These are phyloP conservation scores for Scytalidium lignicola DNA, from an alignment of 2,329 filamentous ascomycete genomes.

Conservation along the genomic window DNA sequence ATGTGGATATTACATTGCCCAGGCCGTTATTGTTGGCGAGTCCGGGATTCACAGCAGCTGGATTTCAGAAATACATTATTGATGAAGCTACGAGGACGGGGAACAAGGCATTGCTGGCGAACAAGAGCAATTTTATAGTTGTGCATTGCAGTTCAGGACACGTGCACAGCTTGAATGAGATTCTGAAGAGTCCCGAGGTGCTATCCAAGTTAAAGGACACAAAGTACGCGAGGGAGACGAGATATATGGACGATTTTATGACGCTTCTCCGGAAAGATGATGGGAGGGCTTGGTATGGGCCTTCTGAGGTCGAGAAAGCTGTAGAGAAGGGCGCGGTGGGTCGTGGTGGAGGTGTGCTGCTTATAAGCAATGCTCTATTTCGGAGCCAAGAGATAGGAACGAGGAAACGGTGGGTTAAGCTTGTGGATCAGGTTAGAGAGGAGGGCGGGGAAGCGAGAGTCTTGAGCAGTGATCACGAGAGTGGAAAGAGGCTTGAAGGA, in stretches of 20 bases:
- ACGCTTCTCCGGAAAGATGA: conserved; percentile 76
- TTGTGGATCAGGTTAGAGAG: conserved; percentile 84
- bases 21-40: conserved; percentile 79
- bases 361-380: conserved; percentile 86
- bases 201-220: conserved; percentile 74
- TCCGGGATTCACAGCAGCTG: conserved; percentile 79
- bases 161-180: conserved; percentile 80
- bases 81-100: conserved; percentile 51
- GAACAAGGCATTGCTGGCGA: conserved; percentile 65
- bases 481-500: conserved; percentile 76
- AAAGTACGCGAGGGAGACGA: conserved; percentile 80
- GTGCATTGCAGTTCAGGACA: conserved; percentile 84
- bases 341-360: conserved; percentile 73
- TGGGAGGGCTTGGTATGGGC: conserved; percentile 85
- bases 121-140: conserved; percentile 60
- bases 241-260: conserved; percentile 79
- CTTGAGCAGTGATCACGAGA: conserved; percentile 92
- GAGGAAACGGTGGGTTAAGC: conserved; percentile 72
- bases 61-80: conserved; percentile 73
- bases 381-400: conserved; percentile 72
- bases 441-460: conserved; percentile 84
- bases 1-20: conserved; percentile 67
- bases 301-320: conserved; percentile 73
- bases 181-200: conserved; percentile 77
- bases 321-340: conserved; percentile 86